These are phyloP conservation scores for Chaetomium strumarium DNA, from an alignment of 2,329 filamentous ascomycete genomes.

Conservation along the genomic window DNA sequence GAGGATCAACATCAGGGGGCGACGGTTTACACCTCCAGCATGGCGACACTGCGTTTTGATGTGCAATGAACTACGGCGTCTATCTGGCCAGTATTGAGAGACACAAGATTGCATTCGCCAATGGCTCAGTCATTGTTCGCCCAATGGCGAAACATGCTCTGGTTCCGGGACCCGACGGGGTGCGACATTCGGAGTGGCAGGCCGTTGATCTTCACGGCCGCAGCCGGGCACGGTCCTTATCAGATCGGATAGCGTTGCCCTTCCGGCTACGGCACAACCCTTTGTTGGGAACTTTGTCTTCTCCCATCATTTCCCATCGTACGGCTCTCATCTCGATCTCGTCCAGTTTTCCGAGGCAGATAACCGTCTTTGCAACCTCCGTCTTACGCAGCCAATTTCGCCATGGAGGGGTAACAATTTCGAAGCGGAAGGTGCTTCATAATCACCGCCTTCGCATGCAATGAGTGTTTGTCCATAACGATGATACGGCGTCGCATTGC, in stretches of 20 bases:
- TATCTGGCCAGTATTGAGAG: not conserved
- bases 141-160: not conserved
- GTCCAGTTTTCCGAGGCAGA: not conserved
- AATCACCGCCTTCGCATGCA: not conserved
- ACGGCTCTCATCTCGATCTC: not conserved
- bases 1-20: not conserved
- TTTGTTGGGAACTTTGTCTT: not conserved
- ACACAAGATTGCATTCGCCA: not conserved
- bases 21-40: not conserved
- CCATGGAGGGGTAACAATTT: conserved; percentile 9
- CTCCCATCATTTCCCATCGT: not conserved
- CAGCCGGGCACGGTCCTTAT: conserved; percentile 10
- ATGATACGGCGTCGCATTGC: not conserved
- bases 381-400: conserved; percentile 5
- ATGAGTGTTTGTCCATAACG: not conserved
- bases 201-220: not conserved
- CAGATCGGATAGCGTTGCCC: conserved; percentile 3
- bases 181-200: too few species aligned
- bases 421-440: not conserved
- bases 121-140: conserved; percentile 1
- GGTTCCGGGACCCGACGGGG: not conserved
- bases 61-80: not conserved
- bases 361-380: not conserved
- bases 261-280: not conserved
- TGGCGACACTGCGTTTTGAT: too few species aligned